Evolutionary conservation across 495 filamentous ascomycete species (phyloP), one percentile per base, ranked within the genome.

Genomic region (Venustampulla echinocandica): DNA sequence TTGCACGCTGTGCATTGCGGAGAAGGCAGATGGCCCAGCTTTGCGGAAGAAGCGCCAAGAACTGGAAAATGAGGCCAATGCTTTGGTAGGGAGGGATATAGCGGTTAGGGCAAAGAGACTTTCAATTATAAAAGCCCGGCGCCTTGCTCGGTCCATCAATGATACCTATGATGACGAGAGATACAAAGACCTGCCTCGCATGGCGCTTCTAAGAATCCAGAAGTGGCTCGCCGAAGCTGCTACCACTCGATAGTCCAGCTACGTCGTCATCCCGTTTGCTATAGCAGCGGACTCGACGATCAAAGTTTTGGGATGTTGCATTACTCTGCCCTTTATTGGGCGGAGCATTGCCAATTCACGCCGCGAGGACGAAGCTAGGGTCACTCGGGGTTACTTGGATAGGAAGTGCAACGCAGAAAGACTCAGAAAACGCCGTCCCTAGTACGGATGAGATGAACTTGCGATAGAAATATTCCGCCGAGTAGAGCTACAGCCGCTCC

Each of bases 1-100:
- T n/a, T 78, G 75, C 41, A 18, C 44, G 13, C 47, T 74, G n/a
- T 79, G 75, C 42, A 32, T 56, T 0, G 56, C 63, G 11, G 55
- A 63, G 37, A 56, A 58, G 52, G 44, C 50, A 2, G 63, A 68
- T 36, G 49, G 50, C n/a, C 38, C 49, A 15, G 46, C 38, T 11
- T 15, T 60, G 46, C 50, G 63, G 38, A 55, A 56, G 44, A 63
- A 56, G 60, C 54, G 63, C 10, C 27, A 37, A 18, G 56, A 60
- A 34, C 50, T 64, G 10, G 51, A 42, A 7, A 49, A 44, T 19
- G 60, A 66, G 49, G 64, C 55, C 11, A 51, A 60, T 47, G 47
- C 25, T 13, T 61, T 63, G 17, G 48, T 61, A 10, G 47, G 48
- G 25, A 59, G 39, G 21, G 50, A 61, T 39, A 35, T 47, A 17